These are phyloP conservation scores for Phyllosticta capitalensis DNA, from an alignment of 2,329 filamentous ascomycete species.

Conservation along the genomic window DNA sequence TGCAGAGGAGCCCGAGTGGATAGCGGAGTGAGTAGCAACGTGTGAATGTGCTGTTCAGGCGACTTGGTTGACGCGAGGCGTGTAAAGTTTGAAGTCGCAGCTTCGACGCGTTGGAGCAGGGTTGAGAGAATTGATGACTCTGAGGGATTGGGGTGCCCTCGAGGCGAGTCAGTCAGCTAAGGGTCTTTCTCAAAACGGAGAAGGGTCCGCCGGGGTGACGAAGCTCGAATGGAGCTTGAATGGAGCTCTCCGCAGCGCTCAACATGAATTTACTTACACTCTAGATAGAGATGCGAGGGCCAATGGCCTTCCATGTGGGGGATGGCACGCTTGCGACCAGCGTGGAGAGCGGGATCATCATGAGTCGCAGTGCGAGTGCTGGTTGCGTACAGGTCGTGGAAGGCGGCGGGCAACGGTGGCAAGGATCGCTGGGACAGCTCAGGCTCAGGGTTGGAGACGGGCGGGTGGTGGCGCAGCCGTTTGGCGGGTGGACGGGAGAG, in stretches of 20 bases:
- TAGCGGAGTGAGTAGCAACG: conserved; percentile 17
- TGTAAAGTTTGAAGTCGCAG: not conserved
- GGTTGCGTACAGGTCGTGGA: conserved; percentile 84
- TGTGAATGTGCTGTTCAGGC: conserved; percentile 1
- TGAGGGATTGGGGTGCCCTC: conserved; percentile 29
- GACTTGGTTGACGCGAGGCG: conserved; percentile 3
- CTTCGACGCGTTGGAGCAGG: conserved; percentile 21
- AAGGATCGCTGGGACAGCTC: conserved; percentile 11
- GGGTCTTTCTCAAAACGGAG: not conserved
- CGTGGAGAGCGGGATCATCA: conserved; percentile 79
- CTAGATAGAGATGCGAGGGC: conserved; percentile 86
- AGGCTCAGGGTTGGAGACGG: not conserved
- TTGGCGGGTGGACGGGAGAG: not conserved
- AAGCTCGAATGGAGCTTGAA: not conserved
- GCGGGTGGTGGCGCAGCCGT: not conserved
- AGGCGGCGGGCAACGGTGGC: conserved; percentile 68
- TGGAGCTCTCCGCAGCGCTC: not conserved
- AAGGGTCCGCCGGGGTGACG: conserved; percentile 14
- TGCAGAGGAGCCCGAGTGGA: conserved; percentile 63
- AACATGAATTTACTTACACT: conserved; percentile 54
- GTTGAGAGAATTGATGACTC: conserved; percentile 22
- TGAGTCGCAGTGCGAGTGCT: conserved; percentile 65
- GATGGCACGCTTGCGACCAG: conserved; percentile 69
- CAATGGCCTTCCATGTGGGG: conserved; percentile 85
- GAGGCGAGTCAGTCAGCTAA: conserved; percentile 10